Conservation (phyloP, 2,329 filamentous ascomycete species). For the Diaporthe destruens region DNA sequence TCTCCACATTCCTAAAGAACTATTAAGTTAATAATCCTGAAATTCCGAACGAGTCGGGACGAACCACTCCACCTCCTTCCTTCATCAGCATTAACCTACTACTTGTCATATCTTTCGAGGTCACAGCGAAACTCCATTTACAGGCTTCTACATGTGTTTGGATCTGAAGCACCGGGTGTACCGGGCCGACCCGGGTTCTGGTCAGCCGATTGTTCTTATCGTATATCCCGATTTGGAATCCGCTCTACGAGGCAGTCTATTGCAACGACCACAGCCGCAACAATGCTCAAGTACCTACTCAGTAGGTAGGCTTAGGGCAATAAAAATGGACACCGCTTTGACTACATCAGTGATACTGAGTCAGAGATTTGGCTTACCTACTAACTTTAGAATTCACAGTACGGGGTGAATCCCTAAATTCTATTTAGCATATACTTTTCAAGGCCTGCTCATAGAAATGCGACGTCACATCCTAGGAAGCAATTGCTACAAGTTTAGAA, state of each 20-base stretch:
- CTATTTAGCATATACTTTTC: too few species aligned
- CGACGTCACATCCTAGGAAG: too few species aligned
- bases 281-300: neutral
- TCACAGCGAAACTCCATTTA: neutral
- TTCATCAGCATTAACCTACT: neutral
- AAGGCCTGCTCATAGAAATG: too few species aligned
- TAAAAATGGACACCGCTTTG: neutral
- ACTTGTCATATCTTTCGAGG: neutral
- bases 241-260: neutral
- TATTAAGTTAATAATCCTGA: neutral
- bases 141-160: neutral
- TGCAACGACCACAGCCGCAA: neutral
- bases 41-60: constrained; percentile 6
- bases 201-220: neutral
- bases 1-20: constrained; percentile 4
- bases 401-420: too few species aligned
- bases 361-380: constrained; percentile 1
- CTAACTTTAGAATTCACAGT: neutral
- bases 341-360: constrained; percentile 27
- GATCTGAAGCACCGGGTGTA: neutral
- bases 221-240: neutral
- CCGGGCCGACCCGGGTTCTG: constrained; percentile 12
- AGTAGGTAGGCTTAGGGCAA: neutral
- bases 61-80: neutral
- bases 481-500: too few species aligned